Percentiles rank a stretch among this genome's conserved stretches.
These are phyloP conservation scores for Pulveroboletus sp. DNA, from an alignment of 768 basidiomycete species.

Conservation along the genomic window DNA sequence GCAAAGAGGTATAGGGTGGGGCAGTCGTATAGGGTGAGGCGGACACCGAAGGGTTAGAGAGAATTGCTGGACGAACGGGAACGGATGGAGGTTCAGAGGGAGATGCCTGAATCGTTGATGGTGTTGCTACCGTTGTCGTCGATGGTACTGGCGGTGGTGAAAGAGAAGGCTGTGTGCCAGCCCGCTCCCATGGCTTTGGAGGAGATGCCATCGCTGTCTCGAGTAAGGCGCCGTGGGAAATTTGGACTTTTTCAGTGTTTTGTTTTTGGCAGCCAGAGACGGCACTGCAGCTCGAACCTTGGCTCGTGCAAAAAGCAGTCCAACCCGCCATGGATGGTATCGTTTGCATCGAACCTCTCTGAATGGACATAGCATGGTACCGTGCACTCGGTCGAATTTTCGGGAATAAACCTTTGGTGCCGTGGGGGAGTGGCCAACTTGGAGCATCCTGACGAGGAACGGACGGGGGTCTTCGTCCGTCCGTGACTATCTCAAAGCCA, in stretches of 20 bases:
- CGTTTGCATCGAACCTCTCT: no score
- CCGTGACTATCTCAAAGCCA: background rate
- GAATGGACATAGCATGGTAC: no score
- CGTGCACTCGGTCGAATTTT: no score
- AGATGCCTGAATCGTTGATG: constrained; percentile 21
- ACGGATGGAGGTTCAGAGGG: constrained; percentile 40
- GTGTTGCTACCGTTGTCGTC: constrained; percentile 15
- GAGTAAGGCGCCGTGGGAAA: constrained; percentile 17
- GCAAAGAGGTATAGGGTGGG: constrained; percentile 40
- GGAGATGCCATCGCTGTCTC: constrained; percentile 64
- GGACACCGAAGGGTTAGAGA: constrained; percentile 38
- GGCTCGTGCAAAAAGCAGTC: no score
- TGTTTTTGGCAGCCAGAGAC: no score
- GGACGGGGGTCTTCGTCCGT: background rate
- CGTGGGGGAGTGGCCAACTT: background rate
- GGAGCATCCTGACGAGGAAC: background rate
- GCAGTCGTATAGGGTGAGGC: constrained; percentile 32
- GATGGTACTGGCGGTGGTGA: constrained; percentile 22
- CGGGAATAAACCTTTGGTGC: background rate
- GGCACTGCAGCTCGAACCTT: no score
- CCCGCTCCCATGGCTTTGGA: constrained; percentile 87
- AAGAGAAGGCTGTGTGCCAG: constrained; percentile 33
- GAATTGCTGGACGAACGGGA: constrained; percentile 59
- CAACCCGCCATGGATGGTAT: no score
- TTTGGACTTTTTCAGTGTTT: background rate